Conservation (phyloP, 805 yeast species). For the Yamadazyma sp. region DNA sequence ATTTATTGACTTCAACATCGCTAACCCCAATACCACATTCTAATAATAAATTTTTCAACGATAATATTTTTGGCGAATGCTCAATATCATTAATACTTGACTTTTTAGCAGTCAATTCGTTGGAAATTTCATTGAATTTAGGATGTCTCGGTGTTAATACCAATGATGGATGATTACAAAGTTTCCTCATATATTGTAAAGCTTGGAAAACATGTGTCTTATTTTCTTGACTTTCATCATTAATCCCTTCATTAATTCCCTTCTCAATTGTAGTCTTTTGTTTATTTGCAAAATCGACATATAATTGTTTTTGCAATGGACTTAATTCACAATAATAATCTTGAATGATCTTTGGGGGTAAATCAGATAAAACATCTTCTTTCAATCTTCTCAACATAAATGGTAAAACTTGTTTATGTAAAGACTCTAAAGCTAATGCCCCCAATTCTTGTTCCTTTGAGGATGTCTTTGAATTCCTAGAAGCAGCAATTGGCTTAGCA, state of each 20-base stretch:
- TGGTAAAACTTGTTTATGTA: slow-evolving; percentile 95
- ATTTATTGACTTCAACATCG: slow-evolving; percentile 34
- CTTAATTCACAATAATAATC: slow-evolving; percentile 97
- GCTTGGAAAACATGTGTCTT: slow-evolving; percentile 97
- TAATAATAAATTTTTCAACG: slow-evolving; percentile 71
- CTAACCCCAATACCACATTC: slow-evolving; percentile 88
- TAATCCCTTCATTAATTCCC: slow-evolving; percentile 46
- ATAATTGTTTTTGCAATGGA: slow-evolving; percentile 81
- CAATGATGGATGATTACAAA: slow-evolving; percentile 94
- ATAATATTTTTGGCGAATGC: slow-evolving; percentile 87
- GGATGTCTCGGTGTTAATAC: slow-evolving; percentile 85
- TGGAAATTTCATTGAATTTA: slow-evolving; percentile 64
- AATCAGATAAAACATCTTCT: slow-evolving; percentile 91
- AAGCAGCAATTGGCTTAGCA: slow-evolving; percentile 97
- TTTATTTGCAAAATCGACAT: slow-evolving; percentile 83
- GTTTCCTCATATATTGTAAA: slow-evolving; percentile 91
- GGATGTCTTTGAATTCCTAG: slow-evolving; percentile 82
- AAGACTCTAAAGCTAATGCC: slow-evolving; percentile 89
- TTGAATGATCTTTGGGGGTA: slow-evolving; percentile 97
- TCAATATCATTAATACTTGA: slow-evolving; percentile 66
- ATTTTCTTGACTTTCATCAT: slow-evolving; percentile 35
- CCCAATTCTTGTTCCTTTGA: slow-evolving; percentile 97
- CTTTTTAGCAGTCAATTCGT: slow-evolving; percentile 55
- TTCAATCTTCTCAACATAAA: slow-evolving; percentile 93
- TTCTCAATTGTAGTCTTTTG: slow-evolving; percentile 71